These are phyloP conservation scores for Margaritispora aquatica DNA, from an alignment of 495 filamentous ascomycete genomes.

Conservation along the genomic window DNA sequence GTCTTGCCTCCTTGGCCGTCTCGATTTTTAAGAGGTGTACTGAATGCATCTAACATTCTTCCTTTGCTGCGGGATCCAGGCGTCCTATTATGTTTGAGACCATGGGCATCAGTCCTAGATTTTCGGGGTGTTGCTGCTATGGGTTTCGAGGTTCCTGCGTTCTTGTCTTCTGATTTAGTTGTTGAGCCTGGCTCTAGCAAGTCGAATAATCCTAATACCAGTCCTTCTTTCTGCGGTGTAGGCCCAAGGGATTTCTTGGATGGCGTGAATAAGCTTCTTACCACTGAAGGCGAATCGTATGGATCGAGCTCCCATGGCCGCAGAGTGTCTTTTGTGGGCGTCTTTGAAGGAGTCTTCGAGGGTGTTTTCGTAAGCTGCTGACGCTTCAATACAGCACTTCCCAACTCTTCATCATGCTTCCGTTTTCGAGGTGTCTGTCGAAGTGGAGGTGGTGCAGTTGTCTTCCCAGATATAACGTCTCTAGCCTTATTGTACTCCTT, in stretches of 20 bases:
- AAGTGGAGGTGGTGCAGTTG: constrained; percentile 23
- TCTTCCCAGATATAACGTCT: constrained; percentile 48
- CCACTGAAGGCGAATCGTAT: constrained; percentile 51
- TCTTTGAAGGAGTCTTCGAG: constrained; percentile 36
- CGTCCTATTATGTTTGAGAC: constrained; percentile 35
- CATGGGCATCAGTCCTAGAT: constrained; percentile 8
- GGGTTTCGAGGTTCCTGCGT: not conserved
- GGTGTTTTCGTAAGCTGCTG: constrained; percentile 24
- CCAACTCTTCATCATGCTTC: constrained; percentile 35
- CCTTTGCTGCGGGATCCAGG: constrained; percentile 58
- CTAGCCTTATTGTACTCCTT: constrained; percentile 79
- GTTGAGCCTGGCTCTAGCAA: constrained; percentile 50
- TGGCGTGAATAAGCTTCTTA: constrained; percentile 57
- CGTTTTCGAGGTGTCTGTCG: constrained; percentile 26
- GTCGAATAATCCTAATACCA: constrained; percentile 87
- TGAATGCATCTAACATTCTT: constrained; percentile 56
- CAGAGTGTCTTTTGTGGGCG: constrained; percentile 4
- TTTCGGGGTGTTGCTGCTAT: constrained; percentile 18
- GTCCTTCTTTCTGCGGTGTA: constrained; percentile 87
- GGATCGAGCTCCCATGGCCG: constrained; percentile 36
- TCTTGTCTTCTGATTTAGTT: not conserved
- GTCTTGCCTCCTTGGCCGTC: constrained; percentile 30
- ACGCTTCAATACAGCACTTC: constrained; percentile 10
- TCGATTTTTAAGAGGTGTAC: constrained; percentile 48
- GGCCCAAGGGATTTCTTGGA: constrained; percentile 57